Evolutionary conservation across 2,329 filamentous ascomycete genomes (phyloP), one percentile per base, ranked within the genome.

Genomic region (Fusarium anguioides): DNA sequence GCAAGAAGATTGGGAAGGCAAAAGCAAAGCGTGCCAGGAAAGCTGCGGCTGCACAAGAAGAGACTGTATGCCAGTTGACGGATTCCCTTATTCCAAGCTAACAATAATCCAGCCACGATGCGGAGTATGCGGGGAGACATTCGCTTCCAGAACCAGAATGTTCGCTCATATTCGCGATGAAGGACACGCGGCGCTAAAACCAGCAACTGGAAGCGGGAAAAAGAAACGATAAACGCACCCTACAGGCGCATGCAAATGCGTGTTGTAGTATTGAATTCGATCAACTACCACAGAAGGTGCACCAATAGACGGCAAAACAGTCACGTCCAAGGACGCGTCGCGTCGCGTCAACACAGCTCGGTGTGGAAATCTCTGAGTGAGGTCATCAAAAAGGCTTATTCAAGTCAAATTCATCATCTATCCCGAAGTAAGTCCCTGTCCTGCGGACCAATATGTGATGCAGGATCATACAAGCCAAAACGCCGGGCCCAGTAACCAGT

Each of bases 161-260:
- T 95, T 95, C 75, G 81, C 86, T 50, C 93, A 96, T 76, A 83
- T 96, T 58, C 86, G 87, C 64, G 85, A 89, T 11, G 78, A 86
- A 18, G 80, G 80, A 11, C 92, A 96, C 79, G 91, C 89, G 8
- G 86, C 87, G 27, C 81, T 68, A 74, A 66, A 58, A 52, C 29
- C 44, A 60, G 47, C 27, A 17, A 42, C 58, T n/a, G 51, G 27
- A 5, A 60, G 73, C 5, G 66, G 70, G 31, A 81, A 78, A 66
- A 82, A 79, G 60, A 78, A 78, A 61, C 70, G 74, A 58, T 79
- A 23, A 55, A 14, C 21, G 20, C 36, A 17, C 12, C 23, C 12
- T 39, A n/a, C 15, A 21, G 14, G n/a, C n/a, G 14, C 24, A n/a
- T 39, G n/a, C 35, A n/a, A 23, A 29, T 35, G 27, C 14, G n/a